Evolutionary conservation across 2,329 filamentous ascomycete genomes (phyloP), one percentile per base, ranked within the genome.

Genomic region (Exutisphaerella laricina): DNA sequence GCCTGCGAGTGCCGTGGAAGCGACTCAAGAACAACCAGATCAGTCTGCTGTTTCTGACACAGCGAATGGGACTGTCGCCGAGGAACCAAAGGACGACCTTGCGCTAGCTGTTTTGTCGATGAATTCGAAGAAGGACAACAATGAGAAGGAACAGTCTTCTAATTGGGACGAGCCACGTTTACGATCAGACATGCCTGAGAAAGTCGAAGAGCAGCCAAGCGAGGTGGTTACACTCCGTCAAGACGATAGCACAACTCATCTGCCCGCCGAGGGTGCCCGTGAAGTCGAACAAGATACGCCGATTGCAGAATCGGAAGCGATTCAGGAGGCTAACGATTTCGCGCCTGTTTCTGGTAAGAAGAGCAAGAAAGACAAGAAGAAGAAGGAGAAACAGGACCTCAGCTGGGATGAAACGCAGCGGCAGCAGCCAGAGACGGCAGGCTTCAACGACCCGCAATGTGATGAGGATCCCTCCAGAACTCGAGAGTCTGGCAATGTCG

Each of bases 351-450:
- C 43, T 16, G 59, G 60, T 43, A 54, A 58, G 46, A 59, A 60
- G 25, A 66, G 66, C 51, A 69, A 68, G 42, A 62, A 65, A 17
- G 66, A 67, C 47, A 66, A 66, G 32, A 67, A 69, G 49, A 58
- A 56, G 29, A 51, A n/a, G n/a, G n/a, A 51, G 26, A 39, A 35
- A n/a, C 33, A 35, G n/a, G 14, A 8, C 12, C 9, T 38, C n/a
- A 29, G 26, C 10, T 46, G 46, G 49, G 32, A 37, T 22, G 46
- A 40, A 8, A 17, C 21, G 8, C 35, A 33, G n/a, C 21, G n/a
- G n/a, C n/a, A n/a, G n/a, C n/a, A n/a, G n/a, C n/a, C n/a, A n/a
- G n/a, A n/a, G n/a, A n/a, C n/a, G n/a, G n/a, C n/a, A n/a, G n/a
- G n/a, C n/a, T n/a, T n/a, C n/a, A n/a, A n/a, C n/a, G n/a, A n/a